Percentiles rank a stretch among this genome's conserved stretches.
Conservation (phyloP, 2,329 filamentous ascomycete species). For the Hirsutella rhossiliensis region DNA sequence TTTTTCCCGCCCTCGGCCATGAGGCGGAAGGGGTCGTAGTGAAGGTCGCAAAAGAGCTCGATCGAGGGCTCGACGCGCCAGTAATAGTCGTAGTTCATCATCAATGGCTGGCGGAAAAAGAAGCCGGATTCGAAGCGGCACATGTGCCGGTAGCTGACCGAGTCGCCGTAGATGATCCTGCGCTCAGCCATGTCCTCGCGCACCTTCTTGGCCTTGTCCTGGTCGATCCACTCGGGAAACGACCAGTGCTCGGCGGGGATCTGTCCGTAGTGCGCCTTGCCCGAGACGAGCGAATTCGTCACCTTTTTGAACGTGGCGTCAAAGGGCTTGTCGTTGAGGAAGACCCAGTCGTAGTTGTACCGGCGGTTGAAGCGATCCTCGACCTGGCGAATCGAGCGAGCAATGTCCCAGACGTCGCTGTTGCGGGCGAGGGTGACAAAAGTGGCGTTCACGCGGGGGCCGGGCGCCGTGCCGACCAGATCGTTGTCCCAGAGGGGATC, state of each 20-base stretch:
- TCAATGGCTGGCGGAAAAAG: constrained; percentile 90
- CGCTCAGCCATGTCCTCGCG: constrained; percentile 87
- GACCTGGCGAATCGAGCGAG: constrained; percentile 86
- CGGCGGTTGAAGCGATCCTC: constrained; percentile 97
- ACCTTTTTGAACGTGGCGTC: constrained; percentile 89
- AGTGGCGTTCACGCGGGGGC: constrained; percentile 85
- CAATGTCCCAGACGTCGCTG: constrained; percentile 90
- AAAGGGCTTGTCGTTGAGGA: constrained; percentile 92
- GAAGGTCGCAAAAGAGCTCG: constrained; percentile 89
- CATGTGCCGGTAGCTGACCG: constrained; percentile 96
- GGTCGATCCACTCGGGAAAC: constrained; percentile 90
- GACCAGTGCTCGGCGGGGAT: constrained; percentile 95
- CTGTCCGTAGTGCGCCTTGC: constrained; percentile 79
- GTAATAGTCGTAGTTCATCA: constrained; percentile 98
- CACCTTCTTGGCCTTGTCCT: constrained; percentile 81
- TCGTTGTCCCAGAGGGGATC: constrained; percentile 41
- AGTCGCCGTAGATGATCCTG: constrained; percentile 98
- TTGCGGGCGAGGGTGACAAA: constrained; percentile 95
- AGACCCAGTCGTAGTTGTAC: constrained; percentile 98
- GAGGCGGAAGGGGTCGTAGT: constrained; percentile 91
- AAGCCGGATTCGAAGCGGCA: constrained; percentile 98
- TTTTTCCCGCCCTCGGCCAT: constrained; percentile 97
- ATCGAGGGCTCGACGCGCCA: constrained; percentile 98
- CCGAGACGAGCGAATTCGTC: constrained; percentile 80
- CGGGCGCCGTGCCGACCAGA: constrained; percentile 40